These are phyloP conservation scores for Colletotrichum sojae DNA, from an alignment of 2,329 filamentous ascomycete genomes.

Conservation along the genomic window DNA sequence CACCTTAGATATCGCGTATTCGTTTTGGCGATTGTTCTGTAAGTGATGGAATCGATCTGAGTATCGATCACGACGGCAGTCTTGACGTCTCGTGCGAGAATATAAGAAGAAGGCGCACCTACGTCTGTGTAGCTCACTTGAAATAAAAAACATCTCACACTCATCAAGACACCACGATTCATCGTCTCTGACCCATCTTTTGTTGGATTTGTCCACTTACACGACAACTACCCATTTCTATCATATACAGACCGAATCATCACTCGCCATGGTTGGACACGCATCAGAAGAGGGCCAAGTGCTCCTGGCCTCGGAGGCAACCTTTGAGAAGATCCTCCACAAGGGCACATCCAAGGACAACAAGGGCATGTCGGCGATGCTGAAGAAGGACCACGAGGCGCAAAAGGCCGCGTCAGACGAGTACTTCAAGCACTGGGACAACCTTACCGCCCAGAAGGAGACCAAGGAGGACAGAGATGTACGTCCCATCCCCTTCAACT, in stretches of 20 bases:
- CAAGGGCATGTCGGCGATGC: constrained; percentile 83
- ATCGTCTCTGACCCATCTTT: too few species aligned
- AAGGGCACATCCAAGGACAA: constrained; percentile 70
- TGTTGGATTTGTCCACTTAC: too few species aligned
- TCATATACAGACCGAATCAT: neutral
- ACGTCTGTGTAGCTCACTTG: too few species aligned
- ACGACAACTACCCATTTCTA: neutral
- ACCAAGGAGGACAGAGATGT: constrained; percentile 87
- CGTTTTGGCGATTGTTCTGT: neutral
- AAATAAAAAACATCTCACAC: too few species aligned
- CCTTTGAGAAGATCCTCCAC: constrained; percentile 84
- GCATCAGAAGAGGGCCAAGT: constrained; percentile 1
- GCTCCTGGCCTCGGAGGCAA: constrained; percentile 69
- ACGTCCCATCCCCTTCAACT: constrained; percentile 48
- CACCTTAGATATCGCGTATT: constrained; percentile 25
- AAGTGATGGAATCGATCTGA: too few species aligned
- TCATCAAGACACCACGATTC: too few species aligned
- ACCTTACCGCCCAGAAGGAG: constrained; percentile 83
- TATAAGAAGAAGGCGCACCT: too few species aligned
- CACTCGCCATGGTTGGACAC: constrained; percentile 1
- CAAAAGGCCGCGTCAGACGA: constrained; percentile 88
- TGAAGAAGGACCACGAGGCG: constrained; percentile 82
- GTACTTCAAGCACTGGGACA: constrained; percentile 98
- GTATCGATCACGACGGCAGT: too few species aligned
- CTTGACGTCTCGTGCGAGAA: too few species aligned